Base-by-base conservation (phyloP, 805 yeast genomes). In the Brettanomyces sp. region DNA sequence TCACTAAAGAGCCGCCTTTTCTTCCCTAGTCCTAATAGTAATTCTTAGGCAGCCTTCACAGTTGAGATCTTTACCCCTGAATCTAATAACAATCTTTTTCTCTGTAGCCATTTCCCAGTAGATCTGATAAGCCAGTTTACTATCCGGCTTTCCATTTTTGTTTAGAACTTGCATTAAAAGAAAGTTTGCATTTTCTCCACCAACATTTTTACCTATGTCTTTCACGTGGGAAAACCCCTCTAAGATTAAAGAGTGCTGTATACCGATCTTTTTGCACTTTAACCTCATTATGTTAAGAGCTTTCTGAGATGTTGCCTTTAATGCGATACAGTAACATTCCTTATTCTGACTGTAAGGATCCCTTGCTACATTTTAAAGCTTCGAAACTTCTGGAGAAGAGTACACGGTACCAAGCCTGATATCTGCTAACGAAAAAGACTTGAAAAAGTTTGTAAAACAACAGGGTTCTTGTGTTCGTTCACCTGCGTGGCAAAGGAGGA, bases 361-460 rank as follows among this genome's bases (percentile, higher is more conserved):
- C 62, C 93, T 93, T 83, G 91, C 82, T 22, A 95, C 77, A 62
- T 93, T 93, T 56, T 93, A 67, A 43, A 85, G 76, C 4, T 63
- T 56, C 0, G 96, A 75, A 41, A 93, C 68, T 49, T 75, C 77
- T 12, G 69, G 66, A 18, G 74, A 67, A 4, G 91, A 73, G 57
- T 62, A 91, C 1, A 95, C 81, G 49, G 88, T 69, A 24, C 99
- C 99, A 39, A 91, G 65, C 56, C 99, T 77, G 42, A 90, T 83
- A 39, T 97, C 98, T 3, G 99, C 99, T 44, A 93, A 75, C 14
- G 98, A 99, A 67, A 93, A 93, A 0, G 97, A 82, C 60, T 93
- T 93, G 21, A 97, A 89, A 35, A 93, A 65, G 99, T 93, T 65
- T 93, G 99, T 62, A 90, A 68, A 9, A 87, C 96, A 14, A 85